These are phyloP conservation scores for Colletotrichum sp. DNA, from an alignment of 2,329 filamentous ascomycete genomes.

Conservation along the genomic window DNA sequence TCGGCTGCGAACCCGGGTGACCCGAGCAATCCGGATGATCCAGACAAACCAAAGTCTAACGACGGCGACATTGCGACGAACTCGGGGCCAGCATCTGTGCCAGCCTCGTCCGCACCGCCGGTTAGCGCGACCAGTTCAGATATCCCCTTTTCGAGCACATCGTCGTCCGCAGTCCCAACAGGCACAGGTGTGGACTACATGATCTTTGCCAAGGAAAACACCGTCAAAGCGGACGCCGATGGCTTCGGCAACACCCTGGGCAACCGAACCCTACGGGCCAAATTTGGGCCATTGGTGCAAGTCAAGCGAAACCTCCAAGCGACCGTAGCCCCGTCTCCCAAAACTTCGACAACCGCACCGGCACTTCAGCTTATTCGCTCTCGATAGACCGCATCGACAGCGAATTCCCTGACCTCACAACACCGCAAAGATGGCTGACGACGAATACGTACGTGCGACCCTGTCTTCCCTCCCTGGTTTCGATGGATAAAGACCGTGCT, in stretches of 20 bases:
- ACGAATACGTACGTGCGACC: slow-evolving; percentile 77
- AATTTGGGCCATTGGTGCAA: neutral
- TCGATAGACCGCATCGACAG: slow-evolving; percentile 48
- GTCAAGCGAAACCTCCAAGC: slow-evolving; percentile 22
- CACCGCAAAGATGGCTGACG: slow-evolving; percentile 79
- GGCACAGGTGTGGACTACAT: neutral
- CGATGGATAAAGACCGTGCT: neutral
- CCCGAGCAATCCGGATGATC: neutral
- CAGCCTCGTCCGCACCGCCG: neutral
- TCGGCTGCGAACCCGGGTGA: neutral
- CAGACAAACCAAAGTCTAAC: neutral
- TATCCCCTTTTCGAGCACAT: neutral
- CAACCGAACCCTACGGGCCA: slow-evolving; percentile 21
- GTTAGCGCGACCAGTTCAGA: neutral
- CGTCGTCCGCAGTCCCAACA: neutral
- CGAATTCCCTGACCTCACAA: slow-evolving; percentile 45
- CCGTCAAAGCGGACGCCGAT: neutral
- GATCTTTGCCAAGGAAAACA: neutral
- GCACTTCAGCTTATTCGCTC: slow-evolving; percentile 40
- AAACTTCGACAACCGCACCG: slow-evolving; percentile 21
- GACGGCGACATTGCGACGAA: neutral
- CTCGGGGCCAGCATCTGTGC: neutral
- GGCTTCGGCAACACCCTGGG: slow-evolving; percentile 2
- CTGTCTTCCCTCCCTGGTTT: slow-evolving; percentile 16
- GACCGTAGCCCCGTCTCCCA: slow-evolving; percentile 9